Base-by-base conservation (phyloP, 129 eudicot species). In the Logfia minima region DNA sequence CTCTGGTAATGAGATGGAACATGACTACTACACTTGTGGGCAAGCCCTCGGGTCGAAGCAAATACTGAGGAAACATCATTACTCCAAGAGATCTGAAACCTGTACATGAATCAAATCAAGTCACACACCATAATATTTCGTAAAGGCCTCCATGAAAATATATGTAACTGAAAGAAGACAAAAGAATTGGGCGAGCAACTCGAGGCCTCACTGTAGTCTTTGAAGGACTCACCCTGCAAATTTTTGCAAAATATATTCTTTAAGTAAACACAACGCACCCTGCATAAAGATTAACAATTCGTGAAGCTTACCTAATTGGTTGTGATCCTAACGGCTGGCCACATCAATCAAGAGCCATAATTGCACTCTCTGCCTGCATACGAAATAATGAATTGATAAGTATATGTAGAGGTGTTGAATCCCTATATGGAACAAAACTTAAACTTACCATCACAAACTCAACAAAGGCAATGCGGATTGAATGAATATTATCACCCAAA, bases 121-220 rank as follows among this genome's bases (percentile, higher is more conserved):
- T 28, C 31, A 28, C 31, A 28, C 31, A 28, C 31, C n/a, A n/a
- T n/a, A n/a, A n/a, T n/a, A n/a, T n/a, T n/a, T n/a, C n/a, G n/a
- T n/a, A n/a, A n/a, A n/a, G n/a, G n/a, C n/a, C n/a, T n/a, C n/a
- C n/a, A n/a, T n/a, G n/a, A n/a, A n/a, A n/a, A n/a, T n/a, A n/a
- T n/a, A n/a, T n/a, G n/a, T n/a, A n/a, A n/a, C n/a, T n/a, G n/a
- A n/a, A n/a, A n/a, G n/a, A n/a, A n/a, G n/a, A n/a, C n/a, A n/a
- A n/a, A n/a, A n/a, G 39, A 41, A 83, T 78, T 5, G 96, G 92
- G 71, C 92, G 96, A 77, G 90, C 72, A 77, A 80, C 83, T n/a
- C 92, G 87, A n/a, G 97, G 98, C 91, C 98, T 89, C 85, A 93
- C 98, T 6, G 98, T 97, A 35, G 97, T 93, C 97, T 93, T 93